Base-by-base conservation (phyloP, 2,329 filamentous ascomycete species). In the Diaporthe velutina region DNA sequence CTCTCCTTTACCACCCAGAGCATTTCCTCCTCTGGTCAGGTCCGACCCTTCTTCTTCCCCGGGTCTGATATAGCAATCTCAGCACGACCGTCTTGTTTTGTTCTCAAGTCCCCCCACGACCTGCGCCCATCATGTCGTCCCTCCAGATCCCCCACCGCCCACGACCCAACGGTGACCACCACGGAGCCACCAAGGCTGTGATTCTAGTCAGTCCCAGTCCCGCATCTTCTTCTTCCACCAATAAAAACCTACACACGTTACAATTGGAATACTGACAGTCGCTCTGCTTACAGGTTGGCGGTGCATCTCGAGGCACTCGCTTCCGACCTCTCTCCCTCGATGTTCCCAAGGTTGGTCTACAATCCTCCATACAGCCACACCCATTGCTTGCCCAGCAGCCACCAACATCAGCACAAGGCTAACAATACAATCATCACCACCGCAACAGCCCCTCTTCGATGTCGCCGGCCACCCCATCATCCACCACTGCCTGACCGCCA, bases 401-500 rank as follows among this genome's bases (percentile, higher is more conserved):
- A 48, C 42, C 19, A 22, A 7, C 42, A 45, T 8, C 15, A 30
- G 2, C 42, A 67, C 1, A 15, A 33, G 8, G 42, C 68, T 67
- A 28, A 58, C 50, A 57, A 25, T 42, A 48, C 64, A 25, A 10
- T 15, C 25, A 48, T 12, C 15, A 40, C n/a, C 45, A 68, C 57
- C 67, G 76, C 81, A 97, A 95, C 97, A 97, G 95, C 97, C 97
- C 78, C 94, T 99, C 79, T 98, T 99, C 88, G 96, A 98, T 84
- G 95, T 99, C 82, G 97, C 97, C 79, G 97, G 97, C 80, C 97
- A 99, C 86, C 95, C 96, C 80, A 98, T 99, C 87, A 95, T 98
- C 88, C 96, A 96, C 90, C 97, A 99, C 89, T 98, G 96, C 89
- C 91, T 99, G 83, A 94, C 93, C 81, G 95, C 97, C 81, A 91